Base-by-base conservation (phyloP, 257 asterid species). In the Osmanthus fragrans region DNA sequence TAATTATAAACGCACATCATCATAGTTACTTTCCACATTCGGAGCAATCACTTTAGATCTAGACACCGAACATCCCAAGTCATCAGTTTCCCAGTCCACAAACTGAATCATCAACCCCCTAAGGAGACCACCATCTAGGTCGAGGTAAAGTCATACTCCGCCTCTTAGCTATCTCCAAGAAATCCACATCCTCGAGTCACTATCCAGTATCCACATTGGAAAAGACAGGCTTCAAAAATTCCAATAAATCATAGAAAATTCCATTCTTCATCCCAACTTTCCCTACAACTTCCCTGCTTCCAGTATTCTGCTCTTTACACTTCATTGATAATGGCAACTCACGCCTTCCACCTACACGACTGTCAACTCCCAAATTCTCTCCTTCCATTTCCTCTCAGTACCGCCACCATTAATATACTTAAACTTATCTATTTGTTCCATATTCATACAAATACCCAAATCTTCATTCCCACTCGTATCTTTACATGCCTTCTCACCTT, bases 51-150 rank as follows among this genome's bases (percentile, higher is more conserved):
- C 4, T 15, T 39, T 39, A 49, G 58, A 49, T 8, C 58, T 16
- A 15, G 58, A 49, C 58, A 49, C 58, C n/a, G 5, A 47, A 47
- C 18, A 13, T 47, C 58, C 58, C 16, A 13, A 47, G 12, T 12
- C 5, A 4, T 16, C n/a, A 47, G 7, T 47, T 47, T 47, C 56
- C n/a, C n/a, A 15, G n/a, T 47, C 56, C 56, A 2, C 56, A 47
- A 15, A 13, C 58, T 8, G 6, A 39, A 12, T 49, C n/a, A 15
- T 18, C 58, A 49, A 12, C n/a, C 12, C 58, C 58, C 58, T 49
- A 3, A 3, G 33, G 40, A 9, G 81, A 73, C 89, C 89, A 85
- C 88, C 85, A 83, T 78, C 88, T 77, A 49, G 88, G 79, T 60
- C 19, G 78, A 1, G 88, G 85, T 80, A 87, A 76, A 25, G 15